A percentile compares a stretch with the other conserved stretches of the same genome.
These are phyloP conservation scores for Jamesozyma rosinii DNA, from an alignment of 805 yeast species.

Conservation along the genomic window DNA sequence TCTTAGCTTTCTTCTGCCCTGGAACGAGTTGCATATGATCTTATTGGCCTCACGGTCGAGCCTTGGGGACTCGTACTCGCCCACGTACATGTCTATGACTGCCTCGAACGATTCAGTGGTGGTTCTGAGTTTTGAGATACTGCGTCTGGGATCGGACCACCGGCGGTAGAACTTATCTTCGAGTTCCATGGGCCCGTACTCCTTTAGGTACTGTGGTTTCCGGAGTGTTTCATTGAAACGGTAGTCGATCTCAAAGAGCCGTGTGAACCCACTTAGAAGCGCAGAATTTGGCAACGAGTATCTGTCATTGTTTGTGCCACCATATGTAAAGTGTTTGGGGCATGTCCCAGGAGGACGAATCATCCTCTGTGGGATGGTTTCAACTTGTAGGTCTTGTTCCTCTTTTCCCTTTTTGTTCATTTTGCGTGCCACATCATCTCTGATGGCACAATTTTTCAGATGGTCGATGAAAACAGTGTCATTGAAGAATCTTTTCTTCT, in stretches of 20 bases:
- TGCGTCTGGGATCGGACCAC: constrained; percentile 18
- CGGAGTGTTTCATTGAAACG: constrained; percentile 34
- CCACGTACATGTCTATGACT: constrained; percentile 18
- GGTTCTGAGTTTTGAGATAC: constrained; percentile 11
- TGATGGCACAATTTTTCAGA: constrained; percentile 8
- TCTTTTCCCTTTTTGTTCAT: not conserved
- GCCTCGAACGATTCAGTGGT: constrained; percentile 26
- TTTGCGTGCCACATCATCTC: not conserved
- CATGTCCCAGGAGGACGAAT: not conserved
- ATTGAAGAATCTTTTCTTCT: constrained; percentile 13
- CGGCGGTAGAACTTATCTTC: constrained; percentile 26
- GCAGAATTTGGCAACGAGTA: constrained; percentile 26
- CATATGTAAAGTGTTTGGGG: not conserved
- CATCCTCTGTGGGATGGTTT: not conserved
- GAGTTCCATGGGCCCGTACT: constrained; percentile 27
- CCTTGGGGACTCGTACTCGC: constrained; percentile 6
- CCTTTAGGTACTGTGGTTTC: constrained; percentile 33
- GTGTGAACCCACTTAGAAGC: constrained; percentile 31
- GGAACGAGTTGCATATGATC: constrained; percentile 24
- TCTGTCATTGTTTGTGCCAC: not conserved
- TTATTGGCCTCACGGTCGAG: constrained; percentile 5
- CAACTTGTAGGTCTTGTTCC: not conserved
- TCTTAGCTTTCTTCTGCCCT: constrained; percentile 4
- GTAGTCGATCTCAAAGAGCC: constrained; percentile 40
- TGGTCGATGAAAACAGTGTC: constrained; percentile 13